Evolutionary conservation across 495 filamentous ascomycete species (phyloP), one percentile per base, ranked within the genome.

Genomic region (Margaritispora aquatica): DNA sequence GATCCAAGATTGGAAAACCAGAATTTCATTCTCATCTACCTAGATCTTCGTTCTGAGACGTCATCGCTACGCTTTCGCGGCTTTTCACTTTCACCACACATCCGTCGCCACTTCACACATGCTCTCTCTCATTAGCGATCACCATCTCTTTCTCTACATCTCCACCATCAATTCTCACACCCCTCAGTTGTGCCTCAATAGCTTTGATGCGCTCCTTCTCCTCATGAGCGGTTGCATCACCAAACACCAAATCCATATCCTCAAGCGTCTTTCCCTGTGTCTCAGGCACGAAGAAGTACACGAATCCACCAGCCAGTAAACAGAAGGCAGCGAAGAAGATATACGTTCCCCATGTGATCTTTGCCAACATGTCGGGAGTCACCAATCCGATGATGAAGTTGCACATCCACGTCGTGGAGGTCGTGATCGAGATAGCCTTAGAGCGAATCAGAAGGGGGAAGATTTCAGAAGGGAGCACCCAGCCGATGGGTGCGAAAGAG

Each of bases 401-500:
- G 54, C 56, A 58, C 46, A 68, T 50, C 63, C 64, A 69, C 21
- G 58, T 70, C 27, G 38, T 58, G 21, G 53, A 52, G 11, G 61
- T 57, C 11, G 55, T 56, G 34, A 69, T 62, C 15, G 57, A 58
- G 15, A 60, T 61, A 10, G 51, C 84, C 69, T 80, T 81, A 47
- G 78, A 75, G 68, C 86, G 77, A 54, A 81, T 80, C 58, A 80
- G 74, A 23, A 84, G 72, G 11, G 85, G 78, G 73, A 84, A 82
- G 67, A 88, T 77, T 68, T 88, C 47, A 24, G 85, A 76, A 24
- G 80, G 77, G 65, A 87, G 81, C 61, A 84, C 77, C 83, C 84
- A 86, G 60, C 79, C 86, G 52, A 84, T 85, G 23, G 80, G 80
- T 0, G 82, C 85, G 81, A 83, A 87, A 27, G 79, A 84, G 70